These are phyloP conservation scores for Blastobotrys arbuscula DNA, from an alignment of 1,139 yeast species.

Conservation along the genomic window DNA sequence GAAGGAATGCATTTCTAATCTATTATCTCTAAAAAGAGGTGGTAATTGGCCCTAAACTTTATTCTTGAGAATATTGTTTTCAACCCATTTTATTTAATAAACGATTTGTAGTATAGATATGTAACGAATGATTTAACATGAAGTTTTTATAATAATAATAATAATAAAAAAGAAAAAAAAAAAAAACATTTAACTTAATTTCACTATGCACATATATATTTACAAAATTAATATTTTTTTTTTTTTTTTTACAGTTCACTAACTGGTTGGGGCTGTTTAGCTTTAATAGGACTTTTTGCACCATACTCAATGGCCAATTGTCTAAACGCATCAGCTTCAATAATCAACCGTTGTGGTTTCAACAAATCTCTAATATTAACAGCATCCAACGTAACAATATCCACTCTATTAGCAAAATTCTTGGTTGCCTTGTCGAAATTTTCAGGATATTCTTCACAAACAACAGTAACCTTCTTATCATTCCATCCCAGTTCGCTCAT, in stretches of 20 bases:
- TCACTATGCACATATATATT: not conserved
- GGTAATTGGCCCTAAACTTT: conserved; percentile 22
- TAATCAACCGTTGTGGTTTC: conserved; percentile 69
- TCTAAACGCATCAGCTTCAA: conserved; percentile 70
- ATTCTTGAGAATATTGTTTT: not conserved
- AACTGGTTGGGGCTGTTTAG: conserved; percentile 2
- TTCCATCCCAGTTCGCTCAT: conserved; percentile 50
- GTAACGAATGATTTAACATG: too few species aligned
- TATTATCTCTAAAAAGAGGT: conserved; percentile 27
- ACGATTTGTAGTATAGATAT: not conserved
- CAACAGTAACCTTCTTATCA: conserved; percentile 58
- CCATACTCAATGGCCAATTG: conserved; percentile 32
- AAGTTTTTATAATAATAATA: not conserved
- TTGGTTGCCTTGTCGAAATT: conserved; percentile 50
- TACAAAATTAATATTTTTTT: too few species aligned
- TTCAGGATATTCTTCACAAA: conserved; percentile 48
- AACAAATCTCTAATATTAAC: conserved; percentile 80
- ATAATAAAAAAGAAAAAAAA: not conserved
- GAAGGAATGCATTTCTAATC: conserved; percentile 31
- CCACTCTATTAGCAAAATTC: conserved; percentile 45
- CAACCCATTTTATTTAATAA: not conserved
- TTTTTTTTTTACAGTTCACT: not conserved
- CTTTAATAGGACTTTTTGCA: conserved; percentile 10
- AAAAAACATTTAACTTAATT: not conserved
- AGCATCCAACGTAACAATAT: conserved; percentile 67